These are phyloP conservation scores for Chlamydomonas sphaeroides DNA, from an alignment of 139 green algal species.

Conservation along the genomic window DNA sequence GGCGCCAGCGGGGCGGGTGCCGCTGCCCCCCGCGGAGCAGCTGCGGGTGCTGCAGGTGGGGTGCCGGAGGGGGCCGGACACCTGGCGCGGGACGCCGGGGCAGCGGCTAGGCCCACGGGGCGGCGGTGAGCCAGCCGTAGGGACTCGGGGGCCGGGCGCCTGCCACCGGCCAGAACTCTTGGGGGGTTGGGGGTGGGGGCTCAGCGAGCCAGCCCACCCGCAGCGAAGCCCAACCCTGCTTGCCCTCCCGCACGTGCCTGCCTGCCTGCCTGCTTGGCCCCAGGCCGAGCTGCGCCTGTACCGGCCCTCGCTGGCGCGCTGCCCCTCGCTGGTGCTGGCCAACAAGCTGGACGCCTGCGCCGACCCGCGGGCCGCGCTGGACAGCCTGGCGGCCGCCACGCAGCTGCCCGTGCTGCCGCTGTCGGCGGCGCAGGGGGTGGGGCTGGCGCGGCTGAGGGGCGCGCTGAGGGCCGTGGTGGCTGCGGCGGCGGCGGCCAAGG, in stretches of 20 bases:
- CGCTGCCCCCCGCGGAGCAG: constrained; percentile 57
- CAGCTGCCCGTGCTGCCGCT: constrained; percentile 52
- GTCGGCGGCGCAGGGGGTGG: constrained; percentile 35
- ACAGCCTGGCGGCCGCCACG: constrained; percentile 34
- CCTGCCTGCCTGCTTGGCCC: background rate
- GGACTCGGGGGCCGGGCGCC: background rate
- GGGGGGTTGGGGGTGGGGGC: background rate
- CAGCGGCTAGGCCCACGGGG: background rate
- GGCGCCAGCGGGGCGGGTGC: background rate
- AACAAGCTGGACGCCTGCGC: constrained; percentile 73
- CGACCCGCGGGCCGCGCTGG: constrained; percentile 35
- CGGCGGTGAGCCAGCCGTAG: background rate
- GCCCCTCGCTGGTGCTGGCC: constrained; percentile 67
- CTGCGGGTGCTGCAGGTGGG: constrained; percentile 63
- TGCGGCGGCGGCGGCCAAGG: background rate
- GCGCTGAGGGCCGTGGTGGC: constrained; percentile 15
- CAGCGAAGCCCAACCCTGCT: background rate
- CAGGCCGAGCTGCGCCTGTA: constrained; percentile 69
- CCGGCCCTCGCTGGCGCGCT: constrained; percentile 38
- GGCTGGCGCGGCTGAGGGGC: constrained; percentile 36
- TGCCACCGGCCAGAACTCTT: background rate
- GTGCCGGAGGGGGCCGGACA: no score
- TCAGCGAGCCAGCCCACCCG: background rate
- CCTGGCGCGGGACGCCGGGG: no score
- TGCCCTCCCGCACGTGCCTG: background rate